phyloP scores from a whole-genome alignment of 495 filamentous ascomycete genomes.

The Apiosordaria backusii region DNA sequence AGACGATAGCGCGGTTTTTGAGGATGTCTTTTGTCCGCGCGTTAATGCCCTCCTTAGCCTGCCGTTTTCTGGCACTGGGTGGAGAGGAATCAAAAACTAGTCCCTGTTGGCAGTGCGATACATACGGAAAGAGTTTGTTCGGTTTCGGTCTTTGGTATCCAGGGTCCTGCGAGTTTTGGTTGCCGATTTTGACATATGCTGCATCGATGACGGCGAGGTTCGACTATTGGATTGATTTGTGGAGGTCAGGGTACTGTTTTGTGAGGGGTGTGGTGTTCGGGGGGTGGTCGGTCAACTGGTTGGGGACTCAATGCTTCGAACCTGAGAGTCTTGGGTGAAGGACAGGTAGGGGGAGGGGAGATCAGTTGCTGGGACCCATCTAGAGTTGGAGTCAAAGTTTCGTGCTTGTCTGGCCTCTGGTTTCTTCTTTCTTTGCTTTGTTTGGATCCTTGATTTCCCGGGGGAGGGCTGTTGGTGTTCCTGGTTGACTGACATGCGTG shows the following conservation, averaged over 20 bases:
- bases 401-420: conserved; percentile 69
- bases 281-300: conserved; percentile 14
- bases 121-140: conserved; percentile 59
- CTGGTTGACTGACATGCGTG: conserved; percentile 9
- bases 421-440: conserved; percentile 20
- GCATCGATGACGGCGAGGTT: conserved; percentile 38
- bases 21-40: conserved; percentile 78
- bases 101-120: conserved; percentile 73
- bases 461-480: conserved; percentile 27
- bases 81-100: conserved; percentile 82
- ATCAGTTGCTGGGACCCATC: conserved; percentile 70
- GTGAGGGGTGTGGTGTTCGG: conserved; percentile 10
- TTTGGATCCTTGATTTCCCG: conserved; percentile 20
- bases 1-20: conserved; percentile 68
- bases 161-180: conserved; percentile 19
- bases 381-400: conserved; percentile 94
- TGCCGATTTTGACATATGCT: conserved; percentile 38
- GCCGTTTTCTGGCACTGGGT: conserved; percentile 36
- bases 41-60: conserved; percentile 53
- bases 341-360: conserved; percentile 4
- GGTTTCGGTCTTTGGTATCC: conserved; percentile 35
- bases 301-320: conserved; percentile 20
- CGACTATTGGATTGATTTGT: conserved; percentile 7
- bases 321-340: conserved; percentile 18
- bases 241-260: conserved; percentile 18